Evolutionary conservation across 73 alveolate species (phyloP).

Genomic region (Tetrahymena borealis): DNA sequence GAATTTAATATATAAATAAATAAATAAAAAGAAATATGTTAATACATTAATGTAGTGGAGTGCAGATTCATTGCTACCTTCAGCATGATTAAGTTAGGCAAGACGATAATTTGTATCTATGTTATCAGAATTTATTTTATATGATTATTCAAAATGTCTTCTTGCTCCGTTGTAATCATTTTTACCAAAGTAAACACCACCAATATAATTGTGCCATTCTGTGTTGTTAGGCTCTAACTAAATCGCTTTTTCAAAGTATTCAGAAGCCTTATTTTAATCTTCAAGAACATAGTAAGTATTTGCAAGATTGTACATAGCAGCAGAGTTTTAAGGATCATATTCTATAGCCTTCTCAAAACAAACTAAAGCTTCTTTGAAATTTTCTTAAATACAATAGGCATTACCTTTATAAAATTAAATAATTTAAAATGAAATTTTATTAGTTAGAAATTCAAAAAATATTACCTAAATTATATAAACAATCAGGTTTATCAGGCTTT

Average conservation of each 20-base stretch:
- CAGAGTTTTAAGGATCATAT: constrained; percentile 68
- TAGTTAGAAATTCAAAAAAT: constrained; percentile 36
- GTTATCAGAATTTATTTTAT: not conserved
- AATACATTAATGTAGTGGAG: not conserved
- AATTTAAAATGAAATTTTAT: not conserved
- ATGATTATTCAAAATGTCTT: constrained; percentile 55
- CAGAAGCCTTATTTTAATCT: constrained; percentile 63
- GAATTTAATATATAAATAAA: not conserved
- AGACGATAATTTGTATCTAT: not conserved
- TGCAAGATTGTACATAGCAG: constrained; percentile 79
- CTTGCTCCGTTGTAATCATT: constrained; percentile 58
- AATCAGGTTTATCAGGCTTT: constrained; percentile 74
- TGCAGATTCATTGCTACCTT: not conserved
- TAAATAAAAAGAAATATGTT: not conserved
- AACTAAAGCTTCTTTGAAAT: constrained; percentile 62
- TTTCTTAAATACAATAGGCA: constrained; percentile 50
- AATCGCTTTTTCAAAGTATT: constrained; percentile 58
- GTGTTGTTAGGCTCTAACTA: constrained; percentile 71
- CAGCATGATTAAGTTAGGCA: not conserved
- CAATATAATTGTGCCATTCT: constrained; percentile 72
- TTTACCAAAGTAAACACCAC: constrained; percentile 67
- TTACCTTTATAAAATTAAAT: not conserved
- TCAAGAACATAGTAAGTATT: constrained; percentile 67
- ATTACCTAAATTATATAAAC: constrained; percentile 80
- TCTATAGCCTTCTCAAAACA: constrained; percentile 60